Evolutionary conservation across 148 eudicot genomes (phyloP).

Genomic region (Camellia japonica): DNA sequence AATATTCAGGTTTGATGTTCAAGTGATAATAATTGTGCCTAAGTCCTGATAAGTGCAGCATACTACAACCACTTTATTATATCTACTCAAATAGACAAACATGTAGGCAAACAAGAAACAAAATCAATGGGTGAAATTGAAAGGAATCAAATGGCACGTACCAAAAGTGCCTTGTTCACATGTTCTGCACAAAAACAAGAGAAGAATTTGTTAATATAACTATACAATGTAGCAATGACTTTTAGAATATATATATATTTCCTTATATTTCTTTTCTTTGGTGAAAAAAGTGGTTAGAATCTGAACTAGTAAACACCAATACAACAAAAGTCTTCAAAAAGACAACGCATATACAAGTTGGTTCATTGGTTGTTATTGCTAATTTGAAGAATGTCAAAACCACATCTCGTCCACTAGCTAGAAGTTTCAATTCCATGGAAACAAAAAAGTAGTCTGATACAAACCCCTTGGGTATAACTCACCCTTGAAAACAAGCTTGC

Average conservation of each 20-base stretch:
- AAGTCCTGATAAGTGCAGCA: background rate
- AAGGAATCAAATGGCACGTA: conserved; percentile 27
- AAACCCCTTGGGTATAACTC: no score
- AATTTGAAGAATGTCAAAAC: background rate
- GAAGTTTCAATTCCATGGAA: background rate
- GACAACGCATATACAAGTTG: background rate
- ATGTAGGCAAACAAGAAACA: conserved; percentile 1
- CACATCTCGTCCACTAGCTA: background rate
- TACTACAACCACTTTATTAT: background rate
- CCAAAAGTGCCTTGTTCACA: conserved; percentile 89
- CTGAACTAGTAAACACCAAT: background rate
- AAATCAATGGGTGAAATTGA: background rate
- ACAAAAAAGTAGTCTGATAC: background rate
- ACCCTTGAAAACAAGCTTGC: no score
- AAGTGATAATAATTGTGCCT: background rate
- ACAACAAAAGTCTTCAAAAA: background rate
- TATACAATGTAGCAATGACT: background rate
- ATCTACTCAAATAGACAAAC: background rate
- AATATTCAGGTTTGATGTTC: background rate
- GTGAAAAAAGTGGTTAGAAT: background rate
- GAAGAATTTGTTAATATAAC: conserved; percentile 10
- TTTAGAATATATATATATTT: background rate
- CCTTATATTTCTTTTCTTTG: background rate
- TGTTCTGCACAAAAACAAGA: conserved; percentile 57
- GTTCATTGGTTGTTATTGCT: background rate